phyloP scores from a whole-genome alignment of 2,329 filamentous ascomycete species.

The Penicillium brevicompactum region DNA sequence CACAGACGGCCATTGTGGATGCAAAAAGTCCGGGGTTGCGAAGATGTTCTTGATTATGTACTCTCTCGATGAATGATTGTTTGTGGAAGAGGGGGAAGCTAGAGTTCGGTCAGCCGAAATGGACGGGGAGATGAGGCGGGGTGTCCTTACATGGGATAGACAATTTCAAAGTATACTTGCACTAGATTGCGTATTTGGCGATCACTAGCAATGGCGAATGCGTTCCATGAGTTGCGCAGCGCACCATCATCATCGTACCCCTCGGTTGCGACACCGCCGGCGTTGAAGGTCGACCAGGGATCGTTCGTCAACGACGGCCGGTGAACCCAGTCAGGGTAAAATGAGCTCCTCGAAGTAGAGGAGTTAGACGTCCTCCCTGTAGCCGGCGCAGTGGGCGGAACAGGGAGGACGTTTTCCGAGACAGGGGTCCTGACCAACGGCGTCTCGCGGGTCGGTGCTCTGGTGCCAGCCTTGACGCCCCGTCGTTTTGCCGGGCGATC shows the following conservation, averaged over 20 bases:
- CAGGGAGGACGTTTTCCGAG: slow-evolving; percentile 2
- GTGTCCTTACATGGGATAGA: slow-evolving; percentile 52
- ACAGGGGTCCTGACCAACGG: slow-evolving; percentile 1
- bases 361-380: slow-evolving; percentile 16
- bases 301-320: slow-evolving; percentile 19
- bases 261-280: slow-evolving; percentile 17
- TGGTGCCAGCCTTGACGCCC: slow-evolving; percentile 31
- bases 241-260: slow-evolving; percentile 25
- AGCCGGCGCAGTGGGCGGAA: not conserved
- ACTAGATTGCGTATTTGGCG: slow-evolving; percentile 47
- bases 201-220: slow-evolving; percentile 44
- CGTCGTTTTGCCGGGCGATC: slow-evolving; percentile 47
- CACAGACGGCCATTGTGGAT: slow-evolving; percentile 55
- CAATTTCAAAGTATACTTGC: slow-evolving; percentile 55
- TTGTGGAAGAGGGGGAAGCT: slow-evolving; percentile 56
- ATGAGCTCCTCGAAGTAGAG: slow-evolving; percentile 20
- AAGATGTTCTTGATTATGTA: slow-evolving; percentile 49
- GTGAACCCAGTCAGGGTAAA: slow-evolving; percentile 14
- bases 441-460: slow-evolving; percentile 9
- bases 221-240: slow-evolving; percentile 42
- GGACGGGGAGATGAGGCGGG: not conserved
- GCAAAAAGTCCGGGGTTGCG: slow-evolving; percentile 50
- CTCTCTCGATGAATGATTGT: slow-evolving; percentile 43
- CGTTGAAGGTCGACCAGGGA: slow-evolving; percentile 22
- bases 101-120: not conserved